These are phyloP conservation scores for Colletotrichum sp. DNA, from an alignment of 2,329 filamentous ascomycete genomes.

Conservation along the genomic window DNA sequence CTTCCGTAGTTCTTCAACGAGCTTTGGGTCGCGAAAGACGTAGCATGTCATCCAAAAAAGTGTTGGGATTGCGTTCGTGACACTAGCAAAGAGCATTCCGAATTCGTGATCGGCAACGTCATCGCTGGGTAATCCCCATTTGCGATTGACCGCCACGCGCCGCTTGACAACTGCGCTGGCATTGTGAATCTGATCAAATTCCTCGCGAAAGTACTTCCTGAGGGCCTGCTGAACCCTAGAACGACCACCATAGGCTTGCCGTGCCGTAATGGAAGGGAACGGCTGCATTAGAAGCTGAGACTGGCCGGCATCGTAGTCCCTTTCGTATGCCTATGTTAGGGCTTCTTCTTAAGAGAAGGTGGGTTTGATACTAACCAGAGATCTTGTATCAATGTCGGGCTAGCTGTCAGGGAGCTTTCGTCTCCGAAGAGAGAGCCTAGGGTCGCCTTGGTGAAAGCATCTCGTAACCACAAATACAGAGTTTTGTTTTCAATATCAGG, in stretches of 20 bases:
- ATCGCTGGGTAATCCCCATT: slow-evolving; percentile 30
- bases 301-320: slow-evolving; percentile 2
- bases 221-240: slow-evolving; percentile 29
- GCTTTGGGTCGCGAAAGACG: slow-evolving; percentile 25
- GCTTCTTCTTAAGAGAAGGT: not conserved
- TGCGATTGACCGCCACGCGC: slow-evolving; percentile 30
- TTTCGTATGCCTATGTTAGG: not conserved
- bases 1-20: not conserved
- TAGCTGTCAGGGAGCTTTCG: slow-evolving; percentile 42
- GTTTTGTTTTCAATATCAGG: not conserved
- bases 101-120: slow-evolving; percentile 37
- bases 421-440: slow-evolving; percentile 46
- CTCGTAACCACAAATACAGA: slow-evolving; percentile 40
- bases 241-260: slow-evolving; percentile 28
- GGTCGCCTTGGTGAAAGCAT: slow-evolving; percentile 42
- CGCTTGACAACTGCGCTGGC: slow-evolving; percentile 33
- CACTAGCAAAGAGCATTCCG: slow-evolving; percentile 32
- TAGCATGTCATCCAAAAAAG: slow-evolving; percentile 40
- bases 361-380: not conserved
- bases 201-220: slow-evolving; percentile 31
- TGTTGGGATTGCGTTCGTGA: slow-evolving; percentile 41
- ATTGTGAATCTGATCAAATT: slow-evolving; percentile 25
- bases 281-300: not conserved
- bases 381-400: slow-evolving; percentile 20
- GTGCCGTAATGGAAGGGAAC: slow-evolving; percentile 16